phyloP scores from a whole-genome alignment of 2,329 filamentous ascomycete genomes.

The Pseudogymnoascus sp. region DNA sequence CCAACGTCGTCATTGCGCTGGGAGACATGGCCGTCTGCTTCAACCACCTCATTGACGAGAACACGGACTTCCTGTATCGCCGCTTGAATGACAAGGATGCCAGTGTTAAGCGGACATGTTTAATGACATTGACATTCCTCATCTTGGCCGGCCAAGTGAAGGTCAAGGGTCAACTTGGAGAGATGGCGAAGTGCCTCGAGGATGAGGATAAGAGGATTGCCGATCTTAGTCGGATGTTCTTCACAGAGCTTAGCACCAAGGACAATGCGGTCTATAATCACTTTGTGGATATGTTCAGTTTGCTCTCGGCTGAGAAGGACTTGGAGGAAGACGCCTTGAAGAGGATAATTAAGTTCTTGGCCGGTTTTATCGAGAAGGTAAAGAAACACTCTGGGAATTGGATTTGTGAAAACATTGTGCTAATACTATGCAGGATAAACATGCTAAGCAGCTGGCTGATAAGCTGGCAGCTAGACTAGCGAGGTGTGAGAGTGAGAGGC shows the following conservation, averaged over 20 bases:
- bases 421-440: slow-evolving; percentile 65
- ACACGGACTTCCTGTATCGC: slow-evolving; percentile 95
- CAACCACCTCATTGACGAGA: slow-evolving; percentile 98
- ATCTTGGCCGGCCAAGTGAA: slow-evolving; percentile 97
- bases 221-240: slow-evolving; percentile 95
- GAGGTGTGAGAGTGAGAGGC: slow-evolving; percentile 82
- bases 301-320: slow-evolving; percentile 72
- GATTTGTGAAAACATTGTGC: not conserved
- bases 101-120: slow-evolving; percentile 90
- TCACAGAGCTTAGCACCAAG: slow-evolving; percentile 93
- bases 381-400: not conserved
- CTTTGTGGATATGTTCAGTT: slow-evolving; percentile 97
- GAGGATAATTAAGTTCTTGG: slow-evolving; percentile 82
- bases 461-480: slow-evolving; percentile 82
- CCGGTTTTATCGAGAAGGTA: slow-evolving; percentile 97
- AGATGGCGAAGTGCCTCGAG: slow-evolving; percentile 98
- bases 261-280: slow-evolving; percentile 99
- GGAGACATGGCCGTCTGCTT: slow-evolving; percentile 99
- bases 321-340: slow-evolving; percentile 81
- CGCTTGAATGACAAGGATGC: slow-evolving; percentile 81
- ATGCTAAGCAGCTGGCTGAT: slow-evolving; percentile 85
- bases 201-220: slow-evolving; percentile 92
- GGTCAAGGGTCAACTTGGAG: slow-evolving; percentile 95
- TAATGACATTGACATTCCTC: slow-evolving; percentile 97
- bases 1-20: slow-evolving; percentile 92